A percentile compares a stretch with the other conserved stretches of the same genome.
Evolutionary conservation across 1,284 basidiomycete species (phyloP).

Genomic region (Cryptococcus neoformans): DNA sequence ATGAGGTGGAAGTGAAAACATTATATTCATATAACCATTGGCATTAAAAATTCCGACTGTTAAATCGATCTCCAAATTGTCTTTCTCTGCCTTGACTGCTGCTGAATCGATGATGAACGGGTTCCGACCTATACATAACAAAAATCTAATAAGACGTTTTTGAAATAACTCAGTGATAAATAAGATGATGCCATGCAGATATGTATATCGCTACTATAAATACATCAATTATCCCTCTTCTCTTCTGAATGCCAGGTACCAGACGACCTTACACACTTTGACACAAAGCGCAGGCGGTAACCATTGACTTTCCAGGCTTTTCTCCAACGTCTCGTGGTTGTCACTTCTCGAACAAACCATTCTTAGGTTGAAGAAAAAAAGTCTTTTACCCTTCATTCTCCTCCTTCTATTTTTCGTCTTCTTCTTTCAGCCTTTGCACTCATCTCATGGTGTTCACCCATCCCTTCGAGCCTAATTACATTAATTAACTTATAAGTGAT

Average conservation of each 20-base stretch:
- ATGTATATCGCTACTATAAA: not conserved
- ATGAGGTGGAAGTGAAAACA: not conserved
- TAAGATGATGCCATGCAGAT: not conserved
- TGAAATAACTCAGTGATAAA: not conserved
- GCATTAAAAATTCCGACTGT: not conserved
- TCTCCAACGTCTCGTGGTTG: too few relatives aligned
- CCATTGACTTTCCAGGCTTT: too few relatives aligned
- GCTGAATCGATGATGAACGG: not conserved
- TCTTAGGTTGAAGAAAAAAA: too few relatives aligned
- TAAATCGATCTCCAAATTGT: not conserved
- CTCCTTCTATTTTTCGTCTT: constrained; percentile 12
- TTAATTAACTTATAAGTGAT: not conserved
- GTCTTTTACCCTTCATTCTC: not conserved
- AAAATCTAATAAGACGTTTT: not conserved
- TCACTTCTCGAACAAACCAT: too few relatives aligned
- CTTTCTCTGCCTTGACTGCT: not conserved
- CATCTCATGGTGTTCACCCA: constrained; percentile 49
- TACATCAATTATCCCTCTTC: not conserved
- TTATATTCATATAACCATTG: not conserved
- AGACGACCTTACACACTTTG: too few relatives aligned
- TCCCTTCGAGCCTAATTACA: constrained; percentile 20
- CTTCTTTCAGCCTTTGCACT: constrained; percentile 36
- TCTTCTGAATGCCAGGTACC: too few relatives aligned
- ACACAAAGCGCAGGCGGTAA: too few relatives aligned
- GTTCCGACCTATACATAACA: not conserved